These are phyloP conservation scores for Chenopodium formosanum DNA, from an alignment of 148 eudicot genomes.

Conservation along the genomic window DNA sequence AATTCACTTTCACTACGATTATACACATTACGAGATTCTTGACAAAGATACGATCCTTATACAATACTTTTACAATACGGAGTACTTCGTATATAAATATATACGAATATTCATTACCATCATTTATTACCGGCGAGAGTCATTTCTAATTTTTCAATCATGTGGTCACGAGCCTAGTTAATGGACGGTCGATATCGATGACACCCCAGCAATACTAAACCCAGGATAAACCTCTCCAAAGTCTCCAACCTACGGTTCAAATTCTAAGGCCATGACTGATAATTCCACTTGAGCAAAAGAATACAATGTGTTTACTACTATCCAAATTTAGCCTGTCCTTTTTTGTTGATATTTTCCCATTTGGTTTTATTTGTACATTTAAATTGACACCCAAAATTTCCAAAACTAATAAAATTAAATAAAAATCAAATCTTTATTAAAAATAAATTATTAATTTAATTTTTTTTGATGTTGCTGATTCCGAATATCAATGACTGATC, in stretches of 20 bases:
- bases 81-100: too few species aligned
- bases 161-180: too few species aligned
- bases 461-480: not conserved
- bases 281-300: conserved; percentile 16
- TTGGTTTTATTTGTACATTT: not conserved
- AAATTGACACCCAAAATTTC: not conserved
- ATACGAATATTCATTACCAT: too few species aligned
- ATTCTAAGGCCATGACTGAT: conserved; percentile 29
- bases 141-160: too few species aligned
- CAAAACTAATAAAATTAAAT: not conserved
- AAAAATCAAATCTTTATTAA: not conserved
- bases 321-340: conserved; percentile 19
- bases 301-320: conserved; percentile 16
- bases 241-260: conserved; percentile 19
- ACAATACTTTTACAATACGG: too few species aligned
- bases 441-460: not conserved
- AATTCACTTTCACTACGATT: too few species aligned
- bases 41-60: too few species aligned
- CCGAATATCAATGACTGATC: conserved; percentile 22
- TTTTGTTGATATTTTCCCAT: conserved; percentile 1
- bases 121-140: too few species aligned
- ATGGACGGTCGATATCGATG: not conserved
- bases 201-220: too few species aligned
- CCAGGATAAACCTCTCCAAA: conserved; percentile 3
- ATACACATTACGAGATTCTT: too few species aligned